Percentiles rank a stretch among this genome's conserved stretches.
Evolutionary conservation across 169 alveolate species (phyloP).

Genomic region (Babesia bovis): DNA sequence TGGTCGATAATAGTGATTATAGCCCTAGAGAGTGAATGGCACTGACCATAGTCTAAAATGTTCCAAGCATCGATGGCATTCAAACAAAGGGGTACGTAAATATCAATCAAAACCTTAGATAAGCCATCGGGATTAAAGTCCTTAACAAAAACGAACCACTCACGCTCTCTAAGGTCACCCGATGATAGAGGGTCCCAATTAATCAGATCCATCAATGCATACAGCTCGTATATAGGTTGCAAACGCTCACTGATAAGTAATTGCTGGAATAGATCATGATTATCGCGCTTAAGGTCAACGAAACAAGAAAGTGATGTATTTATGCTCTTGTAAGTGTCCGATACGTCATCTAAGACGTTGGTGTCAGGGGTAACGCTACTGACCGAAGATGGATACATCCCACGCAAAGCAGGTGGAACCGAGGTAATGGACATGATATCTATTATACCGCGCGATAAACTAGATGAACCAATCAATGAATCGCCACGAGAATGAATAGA

Average conservation of each 20-base stretch:
- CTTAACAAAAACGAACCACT: slow-evolving; percentile 33
- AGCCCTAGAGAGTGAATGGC: slow-evolving; percentile 1
- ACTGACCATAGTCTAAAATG: slow-evolving; percentile 7
- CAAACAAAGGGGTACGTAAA: slow-evolving; percentile 19
- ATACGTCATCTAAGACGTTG: slow-evolving; percentile 9
- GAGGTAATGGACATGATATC: too few species aligned
- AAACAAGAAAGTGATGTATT: not conserved
- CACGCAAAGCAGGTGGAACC: not conserved
- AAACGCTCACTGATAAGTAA: slow-evolving; percentile 22
- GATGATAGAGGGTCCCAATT: slow-evolving; percentile 44
- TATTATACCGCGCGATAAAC: too few species aligned
- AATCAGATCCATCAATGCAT: slow-evolving; percentile 23
- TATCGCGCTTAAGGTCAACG: not conserved
- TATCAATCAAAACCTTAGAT: slow-evolving; percentile 29
- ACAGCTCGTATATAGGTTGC: slow-evolving; percentile 15
- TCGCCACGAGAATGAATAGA: not conserved
- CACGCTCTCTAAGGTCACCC: slow-evolving; percentile 11
- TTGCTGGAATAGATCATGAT: slow-evolving; percentile 23
- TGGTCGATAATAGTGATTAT: slow-evolving; percentile 10
- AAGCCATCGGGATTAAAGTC: slow-evolving; percentile 19
- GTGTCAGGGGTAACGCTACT: not conserved
- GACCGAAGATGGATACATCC: slow-evolving; percentile 24
- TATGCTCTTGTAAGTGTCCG: not conserved
- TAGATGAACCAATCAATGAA: not conserved
- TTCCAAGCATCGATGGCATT: slow-evolving; percentile 52